phyloP scores from a whole-genome alignment of 2,329 filamentous ascomycete genomes.

The Ceratocystis lukuohia region DNA sequence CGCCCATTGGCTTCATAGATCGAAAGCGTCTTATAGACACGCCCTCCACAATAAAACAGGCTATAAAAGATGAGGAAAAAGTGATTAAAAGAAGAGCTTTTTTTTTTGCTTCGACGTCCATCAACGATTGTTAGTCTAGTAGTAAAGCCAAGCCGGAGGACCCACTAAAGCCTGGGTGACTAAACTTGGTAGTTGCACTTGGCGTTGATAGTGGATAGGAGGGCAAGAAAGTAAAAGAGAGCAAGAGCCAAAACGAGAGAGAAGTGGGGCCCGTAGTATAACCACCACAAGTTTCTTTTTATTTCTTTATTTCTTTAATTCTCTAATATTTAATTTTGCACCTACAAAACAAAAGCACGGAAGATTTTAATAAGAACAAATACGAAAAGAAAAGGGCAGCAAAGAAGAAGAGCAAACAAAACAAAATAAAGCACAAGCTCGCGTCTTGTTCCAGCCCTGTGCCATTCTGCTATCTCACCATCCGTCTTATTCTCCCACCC shows the following conservation, averaged over 20 bases:
- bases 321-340: no score
- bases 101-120: neutral
- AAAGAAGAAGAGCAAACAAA: neutral
- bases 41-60: neutral
- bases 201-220: slow-evolving; percentile 10
- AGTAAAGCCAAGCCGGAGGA: neutral
- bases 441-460: neutral
- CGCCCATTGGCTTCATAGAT: neutral
- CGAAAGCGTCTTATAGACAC: neutral
- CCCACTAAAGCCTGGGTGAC: slow-evolving; percentile 3
- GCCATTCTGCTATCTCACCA: neutral
- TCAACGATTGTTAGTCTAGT: neutral
- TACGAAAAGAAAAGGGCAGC: neutral
- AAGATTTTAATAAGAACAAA: neutral
- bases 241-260: neutral
- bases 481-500: neutral
- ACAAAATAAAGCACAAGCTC: neutral
- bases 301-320: no score
- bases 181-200: slow-evolving; percentile 8
- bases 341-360: no score
- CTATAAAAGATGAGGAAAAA: neutral
- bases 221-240: neutral
- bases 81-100: neutral
- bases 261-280: neutral
- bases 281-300: neutral